A percentile compares a stretch with the other conserved stretches of the same genome.
phyloP scores from a whole-genome alignment of 345 rosid genomes.

The Salix brachista region DNA sequence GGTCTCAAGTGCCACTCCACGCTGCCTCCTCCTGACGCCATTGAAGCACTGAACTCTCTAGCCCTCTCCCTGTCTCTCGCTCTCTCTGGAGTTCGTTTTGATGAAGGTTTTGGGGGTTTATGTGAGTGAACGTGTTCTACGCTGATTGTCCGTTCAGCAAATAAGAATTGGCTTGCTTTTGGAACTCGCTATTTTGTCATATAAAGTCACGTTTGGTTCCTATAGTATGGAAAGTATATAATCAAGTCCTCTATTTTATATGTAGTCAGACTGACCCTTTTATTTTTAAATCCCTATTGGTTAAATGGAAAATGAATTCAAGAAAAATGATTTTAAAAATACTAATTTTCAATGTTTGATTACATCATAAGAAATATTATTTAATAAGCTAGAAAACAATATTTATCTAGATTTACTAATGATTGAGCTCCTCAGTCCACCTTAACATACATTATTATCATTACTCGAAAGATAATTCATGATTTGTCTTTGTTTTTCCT shows the following conservation, averaged over 20 bases:
- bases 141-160: not conserved
- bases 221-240: not conserved
- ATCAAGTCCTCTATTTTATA: not conserved
- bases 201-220: not conserved
- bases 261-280: not conserved
- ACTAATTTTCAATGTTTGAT: no score
- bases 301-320: no score
- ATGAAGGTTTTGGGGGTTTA: not conserved
- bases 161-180: not conserved
- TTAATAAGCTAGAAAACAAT: no score
- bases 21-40: slow-evolving; percentile 56
- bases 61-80: not conserved
- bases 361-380: no score
- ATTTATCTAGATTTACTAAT: not conserved
- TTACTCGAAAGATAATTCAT: no score
- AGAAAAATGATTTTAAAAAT: no score
- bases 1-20: slow-evolving; percentile 98
- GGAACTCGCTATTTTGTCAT: not conserved
- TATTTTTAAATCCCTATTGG: no score
- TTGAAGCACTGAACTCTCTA: not conserved
- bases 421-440: not conserved
- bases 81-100: not conserved
- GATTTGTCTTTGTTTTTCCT: no score
- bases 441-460: not conserved
- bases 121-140: not conserved